Base-by-base conservation (phyloP, 192 early-diverging fungal genomes). In the Geranomyces michiganensis region DNA sequence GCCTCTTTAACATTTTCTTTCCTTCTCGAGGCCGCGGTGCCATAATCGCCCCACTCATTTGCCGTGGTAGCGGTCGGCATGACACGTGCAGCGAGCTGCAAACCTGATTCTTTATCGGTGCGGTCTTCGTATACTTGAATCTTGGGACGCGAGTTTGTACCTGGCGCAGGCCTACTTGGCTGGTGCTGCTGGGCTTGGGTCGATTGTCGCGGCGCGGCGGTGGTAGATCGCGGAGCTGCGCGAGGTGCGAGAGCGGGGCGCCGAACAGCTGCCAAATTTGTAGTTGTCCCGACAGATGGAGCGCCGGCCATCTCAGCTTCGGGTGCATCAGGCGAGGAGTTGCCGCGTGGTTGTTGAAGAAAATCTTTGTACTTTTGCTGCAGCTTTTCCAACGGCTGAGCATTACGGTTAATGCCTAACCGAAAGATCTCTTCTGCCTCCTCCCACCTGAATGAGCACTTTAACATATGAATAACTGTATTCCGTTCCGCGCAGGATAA, bases 1-100 rank as follows among this genome's bases (percentile, higher is more conserved):
- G 86, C 73, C 47, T 92, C 88, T 5, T 63, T 74, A 7, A 85
- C 47, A 69, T 92, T 92, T 75, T 94, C 91, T 75, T 92, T 93
- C n/a, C 82, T 76, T 7, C 88, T 76, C 17, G 82, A 70, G 24
- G 77, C 76, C 24, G 86, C 76, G 0, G 88, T 80, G 6, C 90
- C 90, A 44, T 84, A 82, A 36, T 91, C 89, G 0, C 24, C 56
- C 91, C 91, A 92, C 10, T 79, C 36, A 24, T 70, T 70, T 6
- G 70, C 64, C 12, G 45, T 46, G 14, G 56, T 29, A 12, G 60
- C 41, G 13, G 75, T 59, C 15, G 65, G 65, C 71, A 68, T 30
- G 14, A 73, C 53, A 10, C 47, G 74, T 15, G 56, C 41, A 5
- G 30, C 24, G 27, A 76, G 33, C 12, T n/a, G 31, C 46, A 15